Evolutionary conservation across 2,329 filamentous ascomycete genomes (phyloP).

Genomic region (Ophiostoma ips): DNA sequence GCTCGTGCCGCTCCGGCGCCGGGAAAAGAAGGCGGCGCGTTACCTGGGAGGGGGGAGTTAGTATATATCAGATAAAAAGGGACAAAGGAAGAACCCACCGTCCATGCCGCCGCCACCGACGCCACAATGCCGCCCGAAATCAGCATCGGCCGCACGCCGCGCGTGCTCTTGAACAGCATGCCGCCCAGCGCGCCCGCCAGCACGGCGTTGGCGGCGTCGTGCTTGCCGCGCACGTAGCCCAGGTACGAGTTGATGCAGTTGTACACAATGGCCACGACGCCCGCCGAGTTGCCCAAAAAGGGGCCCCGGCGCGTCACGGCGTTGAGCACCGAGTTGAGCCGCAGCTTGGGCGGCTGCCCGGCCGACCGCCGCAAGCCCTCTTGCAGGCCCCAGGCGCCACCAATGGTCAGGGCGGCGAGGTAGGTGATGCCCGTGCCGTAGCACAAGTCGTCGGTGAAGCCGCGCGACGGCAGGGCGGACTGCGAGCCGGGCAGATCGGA

Average conservation of each 20-base stretch:
- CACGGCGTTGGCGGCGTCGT: conserved; percentile 83
- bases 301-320: conserved; percentile 84
- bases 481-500: conserved; percentile 74
- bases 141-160: conserved; percentile 80
- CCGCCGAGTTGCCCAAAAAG: conserved; percentile 90
- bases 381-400: conserved; percentile 82
- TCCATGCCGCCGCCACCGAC: conserved; percentile 73
- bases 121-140: conserved; percentile 87
- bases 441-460: conserved; percentile 96
- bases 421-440: conserved; percentile 96
- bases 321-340: conserved; percentile 89
- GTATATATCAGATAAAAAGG: not conserved
- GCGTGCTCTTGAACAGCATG: conserved; percentile 92
- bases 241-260: conserved; percentile 83
- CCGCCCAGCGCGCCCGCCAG: conserved; percentile 75
- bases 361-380: conserved; percentile 76
- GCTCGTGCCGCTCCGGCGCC: conserved; percentile 4
- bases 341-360: conserved; percentile 70
- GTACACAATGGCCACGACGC: conserved; percentile 90
- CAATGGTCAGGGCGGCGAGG: conserved; percentile 68
- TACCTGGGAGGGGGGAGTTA: conserved; percentile 9
- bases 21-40: conserved; percentile 17
- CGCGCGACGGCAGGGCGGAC: conserved; percentile 82
- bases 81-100: conserved; percentile 46
- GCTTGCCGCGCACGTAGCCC: conserved; percentile 66